Base-by-base conservation (phyloP, 345 rosid species). In the Populus davidiana region DNA sequence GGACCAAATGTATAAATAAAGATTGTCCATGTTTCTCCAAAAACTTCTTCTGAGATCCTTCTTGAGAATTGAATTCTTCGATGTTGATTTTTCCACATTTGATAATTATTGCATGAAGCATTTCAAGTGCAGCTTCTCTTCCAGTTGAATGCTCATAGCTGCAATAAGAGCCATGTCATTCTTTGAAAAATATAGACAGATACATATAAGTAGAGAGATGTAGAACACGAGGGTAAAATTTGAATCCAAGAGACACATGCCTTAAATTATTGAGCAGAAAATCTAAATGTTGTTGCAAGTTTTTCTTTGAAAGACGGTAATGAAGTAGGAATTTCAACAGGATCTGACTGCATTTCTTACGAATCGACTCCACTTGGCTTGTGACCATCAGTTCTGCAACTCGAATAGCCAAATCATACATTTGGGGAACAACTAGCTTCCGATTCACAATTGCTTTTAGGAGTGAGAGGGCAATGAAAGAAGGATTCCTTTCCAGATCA, bases 81-180 rank as follows among this genome's bases (percentile, higher is more conserved):
- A 47, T 47, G 13, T 47, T 47, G 50, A 47, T 47, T 47, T 47
- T 47, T 47, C 50, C 50, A 47, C 50, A 90, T 87, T 96, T 91
- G 69, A 75, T 80, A 71, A 93, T 84, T 20, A 96, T 89, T 16
- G 90, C 88, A 65, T 85, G 86, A 35, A 96, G 93, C 96, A 90
- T 92, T 83, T 89, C 94, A 78, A 96, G 94, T 43, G 92, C 98
- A 67, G 98, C 92, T 80, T 88, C 88, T 86, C 98, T 91, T 81
- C 99, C 99, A 80, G 89, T 86, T 78, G 93, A 71, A 90, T 89
- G 89, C 80, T 89, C 90, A 73, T 92, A 96, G 81, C 99, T 95
- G 88, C 81, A 84, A 74, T 70, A 76, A 64, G 11, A 78, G 38
- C 29, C 33, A 68, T 72, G 11, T 66, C 44, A 81, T 41, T 54